Percentiles rank a stretch among this genome's conserved stretches.
These are phyloP conservation scores for Pezicula rhizophila DNA, from an alignment of 2,329 filamentous ascomycete genomes.

Conservation along the genomic window DNA sequence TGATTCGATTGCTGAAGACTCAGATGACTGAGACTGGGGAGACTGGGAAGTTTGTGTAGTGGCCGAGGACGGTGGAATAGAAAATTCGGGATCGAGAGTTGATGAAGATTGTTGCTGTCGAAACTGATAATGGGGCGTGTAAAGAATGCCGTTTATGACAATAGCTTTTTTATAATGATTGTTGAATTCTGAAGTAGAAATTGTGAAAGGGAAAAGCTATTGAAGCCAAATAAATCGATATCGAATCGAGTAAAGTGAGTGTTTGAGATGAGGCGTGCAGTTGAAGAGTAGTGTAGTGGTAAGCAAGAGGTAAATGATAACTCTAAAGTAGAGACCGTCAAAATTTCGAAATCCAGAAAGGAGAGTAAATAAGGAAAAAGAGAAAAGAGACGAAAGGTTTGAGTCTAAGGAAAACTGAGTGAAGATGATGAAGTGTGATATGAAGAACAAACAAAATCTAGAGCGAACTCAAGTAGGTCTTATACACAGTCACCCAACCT, in stretches of 20 bases:
- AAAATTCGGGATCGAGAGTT: not conserved
- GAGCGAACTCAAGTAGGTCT: constrained; percentile 16
- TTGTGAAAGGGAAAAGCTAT: too few relatives aligned
- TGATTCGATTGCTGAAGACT: not conserved
- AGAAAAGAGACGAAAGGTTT: constrained; percentile 7
- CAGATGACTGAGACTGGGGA: not conserved
- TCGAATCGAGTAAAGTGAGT: too few relatives aligned
- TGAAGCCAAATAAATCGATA: too few relatives aligned
- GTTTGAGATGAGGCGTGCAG: not conserved
- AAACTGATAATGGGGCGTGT: constrained; percentile 7
- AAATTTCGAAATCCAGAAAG: constrained; percentile 8
- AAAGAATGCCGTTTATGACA: constrained; percentile 14
- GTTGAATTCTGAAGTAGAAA: not conserved
- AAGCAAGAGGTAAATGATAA: constrained; percentile 16
- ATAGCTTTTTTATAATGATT: constrained; percentile 15
- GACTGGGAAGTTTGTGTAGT: not conserved
- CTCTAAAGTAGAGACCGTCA: constrained; percentile 24
- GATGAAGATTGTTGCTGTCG: not conserved
- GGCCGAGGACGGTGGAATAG: not conserved
- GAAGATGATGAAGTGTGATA: constrained; percentile 17
- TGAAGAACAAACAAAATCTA: constrained; percentile 16
- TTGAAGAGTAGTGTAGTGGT: constrained; percentile 17
- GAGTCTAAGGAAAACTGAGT: constrained; percentile 10
- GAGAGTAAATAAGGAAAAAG: constrained; percentile 5
- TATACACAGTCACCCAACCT: constrained; percentile 19